Evolutionary conservation across 106 monocot genomes (phyloP).

Genomic region (Dendrobium nobile): DNA sequence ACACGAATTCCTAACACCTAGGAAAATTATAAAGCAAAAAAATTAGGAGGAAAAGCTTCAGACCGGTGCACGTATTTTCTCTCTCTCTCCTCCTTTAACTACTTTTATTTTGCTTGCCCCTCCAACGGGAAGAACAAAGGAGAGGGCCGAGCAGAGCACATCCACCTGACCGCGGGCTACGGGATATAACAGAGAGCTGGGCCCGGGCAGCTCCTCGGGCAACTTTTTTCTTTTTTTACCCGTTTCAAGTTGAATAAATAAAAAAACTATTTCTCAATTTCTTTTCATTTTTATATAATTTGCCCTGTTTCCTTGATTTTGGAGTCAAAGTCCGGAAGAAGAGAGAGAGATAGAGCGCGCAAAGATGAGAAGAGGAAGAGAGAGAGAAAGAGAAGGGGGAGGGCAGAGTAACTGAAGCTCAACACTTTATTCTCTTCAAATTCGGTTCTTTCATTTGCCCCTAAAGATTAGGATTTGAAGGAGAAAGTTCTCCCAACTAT

Average conservation of each 20-base stretch:
- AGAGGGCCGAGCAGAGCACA: background rate
- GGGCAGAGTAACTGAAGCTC: background rate
- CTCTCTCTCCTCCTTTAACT: background rate
- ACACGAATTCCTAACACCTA: background rate
- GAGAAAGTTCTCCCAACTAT: constrained; percentile 2
- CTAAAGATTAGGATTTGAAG: background rate
- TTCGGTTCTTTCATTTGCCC: background rate
- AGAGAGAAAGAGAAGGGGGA: background rate
- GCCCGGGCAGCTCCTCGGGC: background rate
- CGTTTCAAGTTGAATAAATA: background rate
- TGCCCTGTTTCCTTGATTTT: constrained; percentile 6
- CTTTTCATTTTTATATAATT: background rate
- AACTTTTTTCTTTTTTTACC: background rate
- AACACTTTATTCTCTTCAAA: constrained; percentile 18
- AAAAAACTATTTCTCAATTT: background rate
- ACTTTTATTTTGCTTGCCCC: background rate
- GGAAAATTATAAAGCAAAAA: background rate
- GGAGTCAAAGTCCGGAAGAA: background rate
- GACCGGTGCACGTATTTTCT: background rate
- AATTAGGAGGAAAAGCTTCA: background rate
- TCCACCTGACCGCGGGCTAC: constrained; percentile 1
- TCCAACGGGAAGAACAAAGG: background rate
- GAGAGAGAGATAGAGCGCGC: background rate
- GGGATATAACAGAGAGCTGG: background rate
- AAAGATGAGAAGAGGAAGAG: background rate